phyloP scores from a whole-genome alignment of 805 yeast species.

The Candida taoyuanica region DNA sequence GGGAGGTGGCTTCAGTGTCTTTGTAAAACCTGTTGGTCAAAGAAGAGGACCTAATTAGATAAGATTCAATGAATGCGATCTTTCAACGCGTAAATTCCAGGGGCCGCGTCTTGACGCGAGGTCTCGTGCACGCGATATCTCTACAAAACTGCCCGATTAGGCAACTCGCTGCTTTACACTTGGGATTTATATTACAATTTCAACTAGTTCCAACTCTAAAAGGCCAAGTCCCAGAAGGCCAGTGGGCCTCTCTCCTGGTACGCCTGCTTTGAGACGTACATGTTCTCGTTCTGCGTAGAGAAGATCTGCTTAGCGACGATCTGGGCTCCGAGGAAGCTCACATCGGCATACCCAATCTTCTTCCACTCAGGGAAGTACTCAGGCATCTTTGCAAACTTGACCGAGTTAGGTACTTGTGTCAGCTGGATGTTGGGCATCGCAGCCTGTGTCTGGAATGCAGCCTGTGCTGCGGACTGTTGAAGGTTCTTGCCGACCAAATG shows the following conservation, averaged over 20 bases:
- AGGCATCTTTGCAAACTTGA: slow-evolving; percentile 66
- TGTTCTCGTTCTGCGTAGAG: slow-evolving; percentile 51
- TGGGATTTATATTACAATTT: not conserved
- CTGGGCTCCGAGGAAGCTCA: slow-evolving; percentile 80
- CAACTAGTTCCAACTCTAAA: no score
- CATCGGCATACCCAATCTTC: slow-evolving; percentile 68
- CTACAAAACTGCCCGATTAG: not conserved
- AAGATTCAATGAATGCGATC: no score
- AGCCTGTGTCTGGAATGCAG: slow-evolving; percentile 25
- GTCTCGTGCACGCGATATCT: not conserved
- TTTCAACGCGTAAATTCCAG: no score
- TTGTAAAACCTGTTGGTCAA: no score
- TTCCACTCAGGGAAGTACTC: slow-evolving; percentile 97
- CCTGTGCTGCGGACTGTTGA: slow-evolving; percentile 26
- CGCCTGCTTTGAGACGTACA: slow-evolving; percentile 62
- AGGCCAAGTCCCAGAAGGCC: slow-evolving; percentile 66
- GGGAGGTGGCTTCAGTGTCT: not conserved
- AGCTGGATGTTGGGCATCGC: slow-evolving; percentile 24
- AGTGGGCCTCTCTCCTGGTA: slow-evolving; percentile 80
- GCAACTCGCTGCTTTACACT: not conserved
- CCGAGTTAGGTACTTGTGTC: slow-evolving; percentile 75
- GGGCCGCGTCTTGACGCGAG: no score
- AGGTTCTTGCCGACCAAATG: slow-evolving; percentile 40
- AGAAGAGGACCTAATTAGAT: no score
- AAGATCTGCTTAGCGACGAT: slow-evolving; percentile 84